These are phyloP conservation scores for Acidiella bohemica DNA, from an alignment of 495 filamentous ascomycete species.

Conservation along the genomic window DNA sequence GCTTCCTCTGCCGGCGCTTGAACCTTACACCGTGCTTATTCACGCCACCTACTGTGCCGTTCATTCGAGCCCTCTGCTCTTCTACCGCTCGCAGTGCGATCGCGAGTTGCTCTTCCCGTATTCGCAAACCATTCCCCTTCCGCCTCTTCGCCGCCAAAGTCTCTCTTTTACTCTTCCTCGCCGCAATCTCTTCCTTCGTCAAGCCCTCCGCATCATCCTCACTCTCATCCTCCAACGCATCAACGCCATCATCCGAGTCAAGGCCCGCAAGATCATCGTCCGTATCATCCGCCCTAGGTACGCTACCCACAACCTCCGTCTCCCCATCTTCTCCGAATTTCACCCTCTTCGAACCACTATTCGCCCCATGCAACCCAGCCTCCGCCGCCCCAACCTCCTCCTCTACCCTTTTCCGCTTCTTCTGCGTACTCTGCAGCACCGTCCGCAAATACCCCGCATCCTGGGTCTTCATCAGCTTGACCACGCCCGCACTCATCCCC, in stretches of 20 bases:
- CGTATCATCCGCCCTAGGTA: not conserved
- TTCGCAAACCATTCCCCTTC: conserved; percentile 50
- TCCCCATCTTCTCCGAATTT: conserved; percentile 18
- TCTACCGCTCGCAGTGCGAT: conserved; percentile 67
- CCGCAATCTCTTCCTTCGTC: conserved; percentile 33
- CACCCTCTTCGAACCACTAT: conserved; percentile 24
- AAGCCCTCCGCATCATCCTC: conserved; percentile 25
- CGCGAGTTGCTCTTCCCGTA: conserved; percentile 55
- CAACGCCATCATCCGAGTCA: conserved; percentile 21
- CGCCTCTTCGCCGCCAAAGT: conserved; percentile 35
- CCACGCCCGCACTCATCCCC: conserved; percentile 52
- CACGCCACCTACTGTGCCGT: conserved; percentile 62
- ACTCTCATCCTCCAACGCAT: conserved; percentile 21
- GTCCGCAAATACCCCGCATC: conserved; percentile 79
- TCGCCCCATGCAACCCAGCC: conserved; percentile 25
- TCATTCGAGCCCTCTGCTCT: conserved; percentile 64
- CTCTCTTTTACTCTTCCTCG: conserved; percentile 38
- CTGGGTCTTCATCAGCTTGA: conserved; percentile 89
- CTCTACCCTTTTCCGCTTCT: conserved; percentile 47
- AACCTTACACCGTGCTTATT: conserved; percentile 73
- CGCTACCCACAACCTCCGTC: conserved; percentile 25
- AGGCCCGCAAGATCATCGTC: conserved; percentile 39
- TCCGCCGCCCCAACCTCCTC: conserved; percentile 31
- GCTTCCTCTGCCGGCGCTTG: conserved; percentile 71
- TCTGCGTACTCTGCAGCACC: conserved; percentile 43